phyloP scores from a whole-genome alignment of 1,284 basidiomycete genomes.

The Cystobasidium slooffiae region DNA sequence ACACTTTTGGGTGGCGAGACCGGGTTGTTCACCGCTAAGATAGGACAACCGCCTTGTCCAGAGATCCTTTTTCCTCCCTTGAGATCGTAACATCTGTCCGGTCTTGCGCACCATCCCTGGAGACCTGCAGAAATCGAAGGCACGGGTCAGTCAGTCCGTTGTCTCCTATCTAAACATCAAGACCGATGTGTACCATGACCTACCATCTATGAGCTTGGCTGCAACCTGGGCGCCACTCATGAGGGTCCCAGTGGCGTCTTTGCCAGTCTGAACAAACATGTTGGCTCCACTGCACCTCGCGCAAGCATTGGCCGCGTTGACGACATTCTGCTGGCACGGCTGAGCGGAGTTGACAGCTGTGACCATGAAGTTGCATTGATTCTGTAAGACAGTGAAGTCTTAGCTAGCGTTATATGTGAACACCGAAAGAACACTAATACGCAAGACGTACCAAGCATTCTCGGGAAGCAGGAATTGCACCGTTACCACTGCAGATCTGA shows the following conservation, averaged over 20 bases:
- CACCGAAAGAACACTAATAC: neutral
- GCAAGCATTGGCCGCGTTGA: slow-evolving; percentile 27
- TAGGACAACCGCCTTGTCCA: slow-evolving; percentile 1
- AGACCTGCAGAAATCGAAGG: neutral
- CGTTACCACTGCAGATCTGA: neutral
- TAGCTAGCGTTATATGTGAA: neutral
- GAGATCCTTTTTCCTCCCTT: neutral
- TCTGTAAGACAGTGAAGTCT: neutral
- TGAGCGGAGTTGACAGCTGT: slow-evolving; percentile 6
- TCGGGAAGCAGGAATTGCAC: neutral
- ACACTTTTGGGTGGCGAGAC: neutral
- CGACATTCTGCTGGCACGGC: slow-evolving; percentile 10
- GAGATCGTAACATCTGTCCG: slow-evolving; percentile 1
- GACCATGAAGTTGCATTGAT: slow-evolving; percentile 26
- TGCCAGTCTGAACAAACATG: neutral
- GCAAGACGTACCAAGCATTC: slow-evolving; percentile 13
- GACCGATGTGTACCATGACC: neutral
- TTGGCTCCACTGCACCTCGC: slow-evolving; percentile 7
- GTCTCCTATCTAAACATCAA: too few relatives aligned
- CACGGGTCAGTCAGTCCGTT: neutral
- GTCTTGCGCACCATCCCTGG: slow-evolving; percentile 7
- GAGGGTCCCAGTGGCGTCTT: neutral
- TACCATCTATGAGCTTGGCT: slow-evolving; percentile 3
- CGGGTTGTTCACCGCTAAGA: neutral
- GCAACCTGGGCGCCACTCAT: neutral